phyloP scores from a whole-genome alignment of 2,329 filamentous ascomycete genomes.

The Zymoseptoria crescenta region DNA sequence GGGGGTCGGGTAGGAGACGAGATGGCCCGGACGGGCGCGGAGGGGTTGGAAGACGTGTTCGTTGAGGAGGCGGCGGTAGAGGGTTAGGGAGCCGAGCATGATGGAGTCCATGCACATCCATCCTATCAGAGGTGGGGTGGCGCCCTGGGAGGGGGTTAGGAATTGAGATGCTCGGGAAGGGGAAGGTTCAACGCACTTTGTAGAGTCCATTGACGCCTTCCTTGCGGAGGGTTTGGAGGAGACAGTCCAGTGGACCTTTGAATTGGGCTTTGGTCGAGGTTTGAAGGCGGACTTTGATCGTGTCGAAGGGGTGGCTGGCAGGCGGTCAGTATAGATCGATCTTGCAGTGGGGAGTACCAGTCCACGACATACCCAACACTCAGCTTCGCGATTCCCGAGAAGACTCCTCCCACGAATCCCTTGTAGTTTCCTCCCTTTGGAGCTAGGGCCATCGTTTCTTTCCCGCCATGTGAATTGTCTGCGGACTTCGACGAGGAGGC shows the following conservation, averaged over 20 bases:
- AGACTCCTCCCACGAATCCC: slow-evolving; percentile 95
- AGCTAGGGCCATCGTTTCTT: slow-evolving; percentile 12
- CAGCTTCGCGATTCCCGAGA: slow-evolving; percentile 86
- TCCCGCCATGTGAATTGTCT: slow-evolving; percentile 7
- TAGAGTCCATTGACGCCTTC: slow-evolving; percentile 83
- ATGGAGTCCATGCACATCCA: slow-evolving; percentile 98
- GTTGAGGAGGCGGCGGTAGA: slow-evolving; percentile 78
- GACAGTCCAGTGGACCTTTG: slow-evolving; percentile 75
- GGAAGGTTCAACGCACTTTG: slow-evolving; percentile 58
- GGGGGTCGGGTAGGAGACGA: slow-evolving; percentile 21
- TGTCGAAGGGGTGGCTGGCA: slow-evolving; percentile 75
- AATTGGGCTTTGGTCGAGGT: slow-evolving; percentile 74
- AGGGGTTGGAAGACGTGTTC: slow-evolving; percentile 65
- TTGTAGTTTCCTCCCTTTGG: slow-evolving; percentile 58
- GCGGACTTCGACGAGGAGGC: slow-evolving; percentile 14
- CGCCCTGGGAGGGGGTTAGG: slow-evolving; percentile 7
- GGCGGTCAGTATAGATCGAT: not conserved
- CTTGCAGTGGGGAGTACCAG: not conserved
- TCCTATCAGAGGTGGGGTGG: slow-evolving; percentile 76
- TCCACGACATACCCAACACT: slow-evolving; percentile 52
- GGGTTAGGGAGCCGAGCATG: slow-evolving; percentile 86
- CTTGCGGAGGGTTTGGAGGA: slow-evolving; percentile 73
- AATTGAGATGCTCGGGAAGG: not conserved
- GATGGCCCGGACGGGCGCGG: slow-evolving; percentile 15
- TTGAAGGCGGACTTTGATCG: slow-evolving; percentile 91